Conservation (phyloP, 371 early-diverging fungal species). For the Mucor velutinosus region DNA sequence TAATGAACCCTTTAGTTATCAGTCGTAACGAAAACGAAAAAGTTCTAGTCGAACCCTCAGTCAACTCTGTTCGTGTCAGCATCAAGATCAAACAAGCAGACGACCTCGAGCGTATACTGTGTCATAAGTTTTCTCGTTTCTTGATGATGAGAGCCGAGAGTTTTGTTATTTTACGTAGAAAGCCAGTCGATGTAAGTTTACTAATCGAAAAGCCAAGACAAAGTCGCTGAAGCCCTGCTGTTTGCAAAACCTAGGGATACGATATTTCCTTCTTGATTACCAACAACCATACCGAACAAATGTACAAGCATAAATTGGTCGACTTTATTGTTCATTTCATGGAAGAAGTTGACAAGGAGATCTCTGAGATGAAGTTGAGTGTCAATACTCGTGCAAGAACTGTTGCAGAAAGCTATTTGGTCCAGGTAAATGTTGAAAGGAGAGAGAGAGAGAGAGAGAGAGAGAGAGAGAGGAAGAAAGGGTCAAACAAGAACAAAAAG, state of each 20-base stretch:
- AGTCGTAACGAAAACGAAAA: slow-evolving; percentile 95
- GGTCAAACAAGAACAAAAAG: neutral
- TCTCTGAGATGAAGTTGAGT: slow-evolving; percentile 96
- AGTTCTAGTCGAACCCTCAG: slow-evolving; percentile 90
- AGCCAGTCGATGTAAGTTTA: slow-evolving; percentile 79
- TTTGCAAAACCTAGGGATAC: slow-evolving; percentile 70
- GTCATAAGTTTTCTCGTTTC: slow-evolving; percentile 96
- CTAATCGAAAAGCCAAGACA: neutral
- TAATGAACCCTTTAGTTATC: slow-evolving; percentile 82
- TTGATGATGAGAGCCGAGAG: slow-evolving; percentile 96
- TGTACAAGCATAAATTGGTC: slow-evolving; percentile 97
- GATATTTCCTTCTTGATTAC: slow-evolving; percentile 95
- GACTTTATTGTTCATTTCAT: slow-evolving; percentile 98
- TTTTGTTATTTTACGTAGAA: slow-evolving; percentile 93
- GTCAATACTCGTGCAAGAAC: slow-evolving; percentile 94
- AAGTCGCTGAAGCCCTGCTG: neutral
- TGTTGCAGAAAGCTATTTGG: slow-evolving; percentile 84
- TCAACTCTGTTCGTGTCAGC: slow-evolving; percentile 93
- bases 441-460: neutral
- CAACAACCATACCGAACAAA: slow-evolving; percentile 94
- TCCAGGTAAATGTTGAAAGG: slow-evolving; percentile 46
- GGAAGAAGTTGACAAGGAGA: slow-evolving; percentile 99
- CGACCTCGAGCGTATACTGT: slow-evolving; percentile 93
- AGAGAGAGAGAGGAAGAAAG: neutral
- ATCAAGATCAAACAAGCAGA: slow-evolving; percentile 98